Evolutionary conservation across 441 rosid genomes (phyloP).

Genomic region (Erodium trifolium): DNA sequence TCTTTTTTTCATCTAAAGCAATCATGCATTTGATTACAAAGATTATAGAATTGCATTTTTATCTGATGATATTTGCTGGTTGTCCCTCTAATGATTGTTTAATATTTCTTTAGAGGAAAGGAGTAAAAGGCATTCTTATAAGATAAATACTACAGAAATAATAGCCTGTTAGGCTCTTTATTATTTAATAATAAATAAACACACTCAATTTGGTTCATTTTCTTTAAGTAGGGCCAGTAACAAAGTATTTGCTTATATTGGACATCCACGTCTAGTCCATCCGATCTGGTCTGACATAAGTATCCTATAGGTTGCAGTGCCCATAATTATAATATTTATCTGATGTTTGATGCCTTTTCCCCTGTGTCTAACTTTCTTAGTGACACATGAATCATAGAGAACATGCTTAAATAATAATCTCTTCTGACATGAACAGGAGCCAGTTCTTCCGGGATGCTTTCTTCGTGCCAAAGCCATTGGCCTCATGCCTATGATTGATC

Average conservation of each 20-base stretch:
- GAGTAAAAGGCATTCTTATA: not conserved
- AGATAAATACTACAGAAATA: not conserved
- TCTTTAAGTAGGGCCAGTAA: slow-evolving; percentile 3
- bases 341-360: not conserved
- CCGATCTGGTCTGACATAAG: not conserved
- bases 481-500: slow-evolving; percentile 81
- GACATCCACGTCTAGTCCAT: not conserved
- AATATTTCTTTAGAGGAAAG: not conserved
- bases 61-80: not conserved
- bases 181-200: not conserved
- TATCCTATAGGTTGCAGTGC: not conserved
- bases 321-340: not conserved
- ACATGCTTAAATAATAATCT: not conserved
- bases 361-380: not conserved
- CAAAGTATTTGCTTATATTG: not conserved
- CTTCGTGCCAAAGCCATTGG: slow-evolving; percentile 77
- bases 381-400: not conserved
- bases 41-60: not conserved
- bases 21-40: not conserved
- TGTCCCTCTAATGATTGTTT: not conserved
- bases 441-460: slow-evolving; percentile 74
- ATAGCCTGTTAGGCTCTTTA: not conserved
- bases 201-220: not conserved
- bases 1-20: not conserved
- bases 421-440: slow-evolving; percentile 37